These are phyloP conservation scores for Rhypophila decipiens DNA, from an alignment of 495 filamentous ascomycete genomes.

Conservation along the genomic window DNA sequence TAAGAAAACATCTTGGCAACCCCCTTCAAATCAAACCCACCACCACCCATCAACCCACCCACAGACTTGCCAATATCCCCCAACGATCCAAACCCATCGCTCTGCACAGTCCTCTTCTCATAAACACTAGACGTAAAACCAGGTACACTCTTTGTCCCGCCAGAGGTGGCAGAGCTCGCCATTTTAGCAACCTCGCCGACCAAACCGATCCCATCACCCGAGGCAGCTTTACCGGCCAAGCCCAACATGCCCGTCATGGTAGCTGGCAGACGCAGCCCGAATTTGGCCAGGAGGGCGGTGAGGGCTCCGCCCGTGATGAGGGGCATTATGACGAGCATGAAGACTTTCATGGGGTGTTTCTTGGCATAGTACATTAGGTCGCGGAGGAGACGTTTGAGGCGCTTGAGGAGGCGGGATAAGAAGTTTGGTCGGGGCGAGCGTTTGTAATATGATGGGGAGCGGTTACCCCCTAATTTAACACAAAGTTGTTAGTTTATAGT, in stretches of 20 bases:
- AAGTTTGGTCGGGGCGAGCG: constrained; percentile 71
- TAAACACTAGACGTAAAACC: no score
- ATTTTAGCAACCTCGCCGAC: constrained; percentile 44
- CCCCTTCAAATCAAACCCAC: constrained; percentile 41
- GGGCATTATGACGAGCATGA: constrained; percentile 79
- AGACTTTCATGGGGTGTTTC: constrained; percentile 72
- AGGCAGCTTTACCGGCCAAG: constrained; percentile 46
- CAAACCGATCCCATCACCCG: constrained; percentile 45
- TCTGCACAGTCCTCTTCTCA: neutral
- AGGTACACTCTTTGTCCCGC: constrained; percentile 8
- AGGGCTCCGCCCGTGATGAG: constrained; percentile 76
- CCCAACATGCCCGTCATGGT: constrained; percentile 50
- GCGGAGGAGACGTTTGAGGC: constrained; percentile 65
- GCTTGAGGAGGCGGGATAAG: constrained; percentile 58
- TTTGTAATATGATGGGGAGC: constrained; percentile 60
- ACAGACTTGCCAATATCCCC: constrained; percentile 8
- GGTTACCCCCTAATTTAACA: constrained; percentile 10
- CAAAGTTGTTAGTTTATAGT: constrained; percentile 25
- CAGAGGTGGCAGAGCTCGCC: no score
- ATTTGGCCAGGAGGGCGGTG: constrained; percentile 60
- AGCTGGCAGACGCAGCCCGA: constrained; percentile 68
- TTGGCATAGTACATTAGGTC: constrained; percentile 71
- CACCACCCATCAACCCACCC: constrained; percentile 6
- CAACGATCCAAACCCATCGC: no score
- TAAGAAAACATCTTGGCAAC: constrained; percentile 61